Evolutionary conservation across 179 eudicot species (phyloP).

Genomic region (Beta corolliflora): DNA sequence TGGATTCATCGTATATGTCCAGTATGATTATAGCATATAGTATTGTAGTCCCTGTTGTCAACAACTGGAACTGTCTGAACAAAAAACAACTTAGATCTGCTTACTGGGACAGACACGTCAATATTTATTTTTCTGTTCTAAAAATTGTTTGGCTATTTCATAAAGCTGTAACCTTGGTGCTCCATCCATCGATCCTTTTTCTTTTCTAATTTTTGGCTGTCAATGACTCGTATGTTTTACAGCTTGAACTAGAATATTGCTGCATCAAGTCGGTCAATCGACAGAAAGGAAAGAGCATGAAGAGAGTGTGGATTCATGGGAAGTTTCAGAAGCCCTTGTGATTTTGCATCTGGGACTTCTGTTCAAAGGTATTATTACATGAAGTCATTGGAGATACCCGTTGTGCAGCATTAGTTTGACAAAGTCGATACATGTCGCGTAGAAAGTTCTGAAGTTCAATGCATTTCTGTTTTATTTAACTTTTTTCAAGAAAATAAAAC

Average conservation of each 20-base stretch:
- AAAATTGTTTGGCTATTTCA: neutral
- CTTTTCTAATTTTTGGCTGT: neutral
- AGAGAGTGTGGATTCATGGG: constrained; percentile 91
- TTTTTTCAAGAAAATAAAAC: neutral
- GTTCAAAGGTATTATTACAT: neutral
- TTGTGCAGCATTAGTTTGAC: neutral
- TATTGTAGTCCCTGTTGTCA: neutral
- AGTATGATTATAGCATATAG: neutral
- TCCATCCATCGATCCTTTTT: neutral
- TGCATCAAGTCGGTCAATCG: constrained; percentile 83
- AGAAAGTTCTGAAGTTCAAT: neutral
- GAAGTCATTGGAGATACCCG: neutral
- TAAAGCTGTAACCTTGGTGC: neutral
- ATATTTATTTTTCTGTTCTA: too few species aligned
- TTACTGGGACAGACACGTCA: too few species aligned
- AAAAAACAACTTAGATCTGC: neutral
- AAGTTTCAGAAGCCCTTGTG: constrained; percentile 75
- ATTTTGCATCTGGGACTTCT: constrained; percentile 5
- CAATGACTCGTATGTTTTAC: constrained; percentile 26
- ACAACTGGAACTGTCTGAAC: neutral
- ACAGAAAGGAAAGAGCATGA: constrained; percentile 71
- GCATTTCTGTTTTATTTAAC: neutral
- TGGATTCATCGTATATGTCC: neutral
- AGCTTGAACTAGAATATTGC: constrained; percentile 94
- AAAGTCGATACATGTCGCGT: neutral